phyloP scores from a whole-genome alignment of 2,329 filamentous ascomycete genomes.

The Hypocreales sp. region DNA sequence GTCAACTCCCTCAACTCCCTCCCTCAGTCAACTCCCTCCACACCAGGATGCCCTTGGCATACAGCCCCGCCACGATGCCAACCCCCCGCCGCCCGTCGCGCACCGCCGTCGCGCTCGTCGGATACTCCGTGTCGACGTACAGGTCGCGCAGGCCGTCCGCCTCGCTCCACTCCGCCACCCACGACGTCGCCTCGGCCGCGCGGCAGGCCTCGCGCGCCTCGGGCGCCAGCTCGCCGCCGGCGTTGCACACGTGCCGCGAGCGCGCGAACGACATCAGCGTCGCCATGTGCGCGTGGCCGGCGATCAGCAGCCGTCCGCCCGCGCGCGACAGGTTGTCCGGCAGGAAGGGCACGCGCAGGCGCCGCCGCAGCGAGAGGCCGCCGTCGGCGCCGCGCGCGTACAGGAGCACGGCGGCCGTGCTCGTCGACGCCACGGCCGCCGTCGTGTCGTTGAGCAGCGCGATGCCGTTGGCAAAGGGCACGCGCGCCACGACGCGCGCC shows the following conservation, averaged over 20 bases:
- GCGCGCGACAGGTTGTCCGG: slow-evolving; percentile 23
- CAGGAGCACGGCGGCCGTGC: slow-evolving; percentile 11
- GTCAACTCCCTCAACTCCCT: no score
- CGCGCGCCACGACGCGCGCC: slow-evolving; percentile 14
- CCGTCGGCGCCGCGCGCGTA: slow-evolving; percentile 9
- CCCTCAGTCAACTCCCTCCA: slow-evolving; percentile 13
- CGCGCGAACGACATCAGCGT: slow-evolving; percentile 14
- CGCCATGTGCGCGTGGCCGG: slow-evolving; percentile 22
- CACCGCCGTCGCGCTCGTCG: slow-evolving; percentile 17
- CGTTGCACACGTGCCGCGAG: slow-evolving; percentile 19
- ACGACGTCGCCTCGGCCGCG: slow-evolving; percentile 7
- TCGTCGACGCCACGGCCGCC: slow-evolving; percentile 21
- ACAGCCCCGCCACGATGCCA: slow-evolving; percentile 21
- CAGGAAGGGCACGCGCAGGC: slow-evolving; percentile 14
- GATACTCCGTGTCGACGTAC: slow-evolving; percentile 17
- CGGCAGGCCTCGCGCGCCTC: slow-evolving; percentile 4
- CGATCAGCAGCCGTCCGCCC: slow-evolving; percentile 17
- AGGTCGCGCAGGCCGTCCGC: slow-evolving; percentile 14
- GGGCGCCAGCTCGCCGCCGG: slow-evolving; percentile 9
- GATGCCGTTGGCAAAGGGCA: slow-evolving; percentile 26
- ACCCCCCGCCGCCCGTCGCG: slow-evolving; percentile 13
- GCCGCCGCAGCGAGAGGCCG: slow-evolving; percentile 1
- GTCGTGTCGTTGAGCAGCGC: slow-evolving; percentile 21
- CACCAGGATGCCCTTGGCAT: slow-evolving; percentile 18
- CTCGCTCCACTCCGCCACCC: slow-evolving; percentile 20